These are phyloP conservation scores for Eutrema salsugineum DNA, from an alignment of 441 rosid species.

Conservation along the genomic window DNA sequence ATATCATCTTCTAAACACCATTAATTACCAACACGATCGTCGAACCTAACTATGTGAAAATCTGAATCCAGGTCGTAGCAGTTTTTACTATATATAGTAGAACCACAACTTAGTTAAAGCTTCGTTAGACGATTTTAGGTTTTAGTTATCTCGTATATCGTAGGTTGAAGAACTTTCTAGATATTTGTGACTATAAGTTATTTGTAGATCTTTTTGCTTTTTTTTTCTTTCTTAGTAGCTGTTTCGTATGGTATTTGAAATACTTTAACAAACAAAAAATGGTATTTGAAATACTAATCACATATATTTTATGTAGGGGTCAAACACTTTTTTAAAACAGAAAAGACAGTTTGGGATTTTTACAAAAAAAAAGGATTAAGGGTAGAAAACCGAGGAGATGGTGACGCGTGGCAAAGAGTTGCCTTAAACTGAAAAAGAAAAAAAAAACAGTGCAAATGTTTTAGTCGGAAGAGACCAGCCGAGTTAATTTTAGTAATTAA, in stretches of 20 bases:
- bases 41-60: not conserved
- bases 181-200: not conserved
- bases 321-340: not conserved
- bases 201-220: not conserved
- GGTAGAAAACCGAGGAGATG: not conserved
- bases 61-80: not conserved
- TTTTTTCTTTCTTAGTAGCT: not conserved
- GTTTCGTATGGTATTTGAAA: not conserved
- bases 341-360: not conserved
- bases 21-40: not conserved
- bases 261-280: no score
- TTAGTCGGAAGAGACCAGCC: conserved; percentile 17
- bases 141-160: not conserved
- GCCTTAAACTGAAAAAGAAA: not conserved
- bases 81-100: not conserved
- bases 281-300: not conserved
- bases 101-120: not conserved
- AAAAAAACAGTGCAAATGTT: conserved; percentile 3
- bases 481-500: not conserved
- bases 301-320: not conserved
- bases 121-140: no score
- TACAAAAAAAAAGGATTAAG: not conserved
- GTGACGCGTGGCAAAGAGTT: not conserved
- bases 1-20: not conserved
- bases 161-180: not conserved